A percentile compares a stretch with the other conserved stretches of the same genome.
phyloP scores from a whole-genome alignment of 2,329 filamentous ascomycete genomes.

The Trichoderma arundinaceum region DNA sequence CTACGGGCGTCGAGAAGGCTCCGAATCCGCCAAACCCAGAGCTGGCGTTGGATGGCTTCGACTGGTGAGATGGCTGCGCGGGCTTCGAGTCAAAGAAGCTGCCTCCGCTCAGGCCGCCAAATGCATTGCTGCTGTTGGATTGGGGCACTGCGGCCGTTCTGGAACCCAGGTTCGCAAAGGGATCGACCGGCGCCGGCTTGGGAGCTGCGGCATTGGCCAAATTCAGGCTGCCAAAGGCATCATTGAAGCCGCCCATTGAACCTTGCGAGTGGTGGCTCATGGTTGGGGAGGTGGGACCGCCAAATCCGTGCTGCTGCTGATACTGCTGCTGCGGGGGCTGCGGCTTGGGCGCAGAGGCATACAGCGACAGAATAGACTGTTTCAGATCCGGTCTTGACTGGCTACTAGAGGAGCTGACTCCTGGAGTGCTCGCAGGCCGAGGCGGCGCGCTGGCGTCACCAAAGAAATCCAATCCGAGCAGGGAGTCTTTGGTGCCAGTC shows the following conservation, averaged over 20 bases:
- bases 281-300: conserved; percentile 66
- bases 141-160: conserved; percentile 43
- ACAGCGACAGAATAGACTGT: conserved; percentile 94
- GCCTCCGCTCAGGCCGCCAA: conserved; percentile 68
- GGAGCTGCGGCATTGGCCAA: conserved; percentile 48
- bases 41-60: conserved; percentile 60
- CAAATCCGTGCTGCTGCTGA: conserved; percentile 66
- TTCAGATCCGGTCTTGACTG: conserved; percentile 91
- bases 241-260: conserved; percentile 69
- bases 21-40: conserved; percentile 72
- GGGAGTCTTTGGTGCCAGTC: conserved; percentile 81
- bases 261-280: conserved; percentile 56
- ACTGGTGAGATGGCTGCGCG: conserved; percentile 62
- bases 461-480: conserved; percentile 92
- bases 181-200: conserved; percentile 54
- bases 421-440: conserved; percentile 80
- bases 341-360: conserved; percentile 83
- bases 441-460: conserved; percentile 74
- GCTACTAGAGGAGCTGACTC: conserved; percentile 62
- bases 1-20: conserved; percentile 58
- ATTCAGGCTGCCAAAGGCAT: conserved; percentile 68
- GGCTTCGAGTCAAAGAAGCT: conserved; percentile 82
- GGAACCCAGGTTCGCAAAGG: conserved; percentile 65
- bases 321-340: conserved; percentile 58
- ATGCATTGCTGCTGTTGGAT: conserved; percentile 48